A percentile compares a stretch with the other conserved stretches of the same genome.
Conservation (phyloP, 1,284 basidiomycete species). For the Ceratobasidium sp. region DNA sequence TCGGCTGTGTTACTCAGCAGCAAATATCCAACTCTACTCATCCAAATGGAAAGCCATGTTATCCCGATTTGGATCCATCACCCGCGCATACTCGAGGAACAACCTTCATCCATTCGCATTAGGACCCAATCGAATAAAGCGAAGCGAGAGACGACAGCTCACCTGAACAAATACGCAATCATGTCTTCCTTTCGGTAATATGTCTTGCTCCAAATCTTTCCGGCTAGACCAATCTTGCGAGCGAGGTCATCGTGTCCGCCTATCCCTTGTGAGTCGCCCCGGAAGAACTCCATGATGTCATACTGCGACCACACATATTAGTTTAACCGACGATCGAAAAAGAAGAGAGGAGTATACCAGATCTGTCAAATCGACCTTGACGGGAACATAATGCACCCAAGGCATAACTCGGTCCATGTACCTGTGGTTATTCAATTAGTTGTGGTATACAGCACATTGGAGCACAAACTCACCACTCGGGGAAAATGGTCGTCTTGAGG, state of each 20-base stretch:
- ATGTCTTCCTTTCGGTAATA: conserved; percentile 73
- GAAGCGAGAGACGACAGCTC: conserved; percentile 39
- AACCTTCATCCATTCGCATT: conserved; percentile 46
- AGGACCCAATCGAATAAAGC: not conserved
- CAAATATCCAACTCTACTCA: conserved; percentile 13
- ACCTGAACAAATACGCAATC: conserved; percentile 69
- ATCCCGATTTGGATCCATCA: conserved; percentile 58
- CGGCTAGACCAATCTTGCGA: conserved; percentile 62
- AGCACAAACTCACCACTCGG: conserved; percentile 61
- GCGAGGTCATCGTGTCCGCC: conserved; percentile 63
- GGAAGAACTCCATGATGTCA: conserved; percentile 63
- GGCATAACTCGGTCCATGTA: conserved; percentile 56
- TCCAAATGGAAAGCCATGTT: conserved; percentile 49
- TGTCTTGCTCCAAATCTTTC: conserved; percentile 64
- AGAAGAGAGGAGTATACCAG: conserved; percentile 49
- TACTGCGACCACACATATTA: conserved; percentile 49
- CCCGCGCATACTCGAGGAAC: conserved; percentile 60
- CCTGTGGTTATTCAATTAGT: conserved; percentile 44
- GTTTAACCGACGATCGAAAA: conserved; percentile 15
- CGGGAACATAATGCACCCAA: conserved; percentile 69
- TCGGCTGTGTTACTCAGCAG: too few relatives aligned
- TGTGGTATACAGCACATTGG: not conserved
- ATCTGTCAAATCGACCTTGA: conserved; percentile 62
- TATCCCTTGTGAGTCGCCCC: conserved; percentile 56
- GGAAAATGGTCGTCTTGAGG: conserved; percentile 69